Percentiles rank a stretch among this genome's conserved stretches.
Evolutionary conservation across 164 flowering plant species (phyloP).

Genomic region (Buxus sempervirens): DNA sequence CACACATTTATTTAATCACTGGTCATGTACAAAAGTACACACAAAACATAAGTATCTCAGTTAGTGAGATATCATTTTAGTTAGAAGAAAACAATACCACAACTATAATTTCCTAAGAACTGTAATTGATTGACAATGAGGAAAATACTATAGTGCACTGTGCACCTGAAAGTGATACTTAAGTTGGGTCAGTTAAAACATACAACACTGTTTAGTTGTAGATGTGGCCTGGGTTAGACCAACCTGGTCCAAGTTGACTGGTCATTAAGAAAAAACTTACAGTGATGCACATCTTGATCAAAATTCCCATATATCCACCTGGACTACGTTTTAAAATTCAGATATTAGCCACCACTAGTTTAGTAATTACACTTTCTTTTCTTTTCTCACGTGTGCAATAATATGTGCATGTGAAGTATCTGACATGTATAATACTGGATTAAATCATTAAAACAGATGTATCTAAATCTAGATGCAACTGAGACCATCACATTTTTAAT

Average conservation of each 20-base stretch:
- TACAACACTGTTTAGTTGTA: background rate
- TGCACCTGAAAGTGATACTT: too few species aligned
- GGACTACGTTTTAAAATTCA: background rate
- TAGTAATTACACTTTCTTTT: too few species aligned
- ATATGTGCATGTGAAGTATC: background rate
- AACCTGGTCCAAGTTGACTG: background rate
- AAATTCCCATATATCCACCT: background rate
- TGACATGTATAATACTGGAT: background rate
- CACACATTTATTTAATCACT: too few species aligned
- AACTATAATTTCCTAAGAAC: too few species aligned
- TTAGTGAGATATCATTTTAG: too few species aligned
- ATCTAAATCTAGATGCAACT: background rate
- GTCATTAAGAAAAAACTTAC: background rate
- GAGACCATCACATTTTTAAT: background rate
- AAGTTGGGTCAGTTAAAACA: too few species aligned
- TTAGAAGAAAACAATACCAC: too few species aligned
- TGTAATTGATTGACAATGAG: too few species aligned
- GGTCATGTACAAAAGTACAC: too few species aligned
- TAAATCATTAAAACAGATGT: background rate
- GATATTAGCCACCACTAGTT: background rate
- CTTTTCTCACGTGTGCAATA: too few species aligned
- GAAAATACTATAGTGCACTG: too few species aligned
- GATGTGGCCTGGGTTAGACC: background rate
- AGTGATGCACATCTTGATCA: background rate
- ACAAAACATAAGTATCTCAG: too few species aligned